Base-by-base conservation (phyloP, 1,139 yeast species). In the Scheffersomyces stambukii region DNA sequence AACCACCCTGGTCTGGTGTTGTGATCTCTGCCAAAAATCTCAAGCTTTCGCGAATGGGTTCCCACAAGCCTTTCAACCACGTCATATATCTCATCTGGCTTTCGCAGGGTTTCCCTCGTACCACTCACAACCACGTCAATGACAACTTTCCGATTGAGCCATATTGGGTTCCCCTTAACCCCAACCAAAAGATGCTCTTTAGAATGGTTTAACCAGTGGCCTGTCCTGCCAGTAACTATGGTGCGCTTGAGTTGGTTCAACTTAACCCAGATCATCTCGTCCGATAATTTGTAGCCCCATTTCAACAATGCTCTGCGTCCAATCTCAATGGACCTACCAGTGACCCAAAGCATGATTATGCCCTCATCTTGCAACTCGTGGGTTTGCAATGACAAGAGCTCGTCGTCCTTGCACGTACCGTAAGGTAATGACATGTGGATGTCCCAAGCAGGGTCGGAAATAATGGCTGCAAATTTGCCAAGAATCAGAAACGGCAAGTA, bases 201-300 rank as follows among this genome's bases (percentile, higher is more conserved):
- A 1, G 96, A 84, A 54, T 89, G 97, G 50, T 89, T 89, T 28
- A 89, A 64, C 97, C 97, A 89, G 52, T 89, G 97, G 0, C 97
- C 97, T 0, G 97, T 89, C 38, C 96, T 63, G 1, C 97, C 97
- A 0, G 97, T 89, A 36, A 93, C 91, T 29, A 89, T 88, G 0
- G 96, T 89, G 38, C 95, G 62, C 18, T 81, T 77, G 36, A 89
- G 60, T 50, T 89, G 96, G 52, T 89, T 89, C 8, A 93, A 75
- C 52, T 89, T 89, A 36, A 86, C 74, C 97, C 97, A 89, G 13
- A 89, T 75, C 42, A 89, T 57, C 52, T 88, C 96, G 51, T 88
- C 91, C 15, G 76, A 60, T 5, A 81, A 75, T 18, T 54, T 50
- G 50, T 89, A 89, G 1, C 96, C 96, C 96, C 96, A 88, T 39